Evolutionary conservation across 257 asterid genomes (phyloP).

Genomic region (Solanum habrochaites): DNA sequence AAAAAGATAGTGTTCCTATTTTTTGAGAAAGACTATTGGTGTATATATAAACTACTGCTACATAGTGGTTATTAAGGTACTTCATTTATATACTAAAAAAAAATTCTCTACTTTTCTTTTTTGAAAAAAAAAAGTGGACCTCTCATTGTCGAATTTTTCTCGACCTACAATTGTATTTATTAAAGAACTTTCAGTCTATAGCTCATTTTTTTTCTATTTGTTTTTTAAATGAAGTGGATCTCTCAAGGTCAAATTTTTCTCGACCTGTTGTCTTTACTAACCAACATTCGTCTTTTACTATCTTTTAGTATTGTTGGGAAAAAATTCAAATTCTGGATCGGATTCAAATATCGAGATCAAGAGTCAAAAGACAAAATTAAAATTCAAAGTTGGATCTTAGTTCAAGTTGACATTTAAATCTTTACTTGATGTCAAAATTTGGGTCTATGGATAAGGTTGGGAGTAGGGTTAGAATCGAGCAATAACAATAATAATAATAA

Average conservation of each 20-base stretch:
- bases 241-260: neutral
- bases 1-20: no score
- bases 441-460: neutral
- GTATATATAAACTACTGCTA: no score
- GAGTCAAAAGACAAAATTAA: neutral
- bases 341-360: neutral
- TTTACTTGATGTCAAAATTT: neutral
- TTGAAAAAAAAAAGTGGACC: no score
- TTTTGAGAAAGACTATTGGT: no score
- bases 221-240: neutral
- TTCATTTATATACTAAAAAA: no score
- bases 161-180: no score
- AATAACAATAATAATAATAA: neutral
- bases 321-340: neutral
- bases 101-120: no score
- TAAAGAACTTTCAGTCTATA: no score
- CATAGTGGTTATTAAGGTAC: no score
- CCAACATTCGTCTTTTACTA: neutral
- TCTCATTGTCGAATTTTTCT: no score
- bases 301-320: neutral
- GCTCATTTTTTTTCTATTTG: no score
- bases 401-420: neutral
- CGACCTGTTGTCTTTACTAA: neutral
- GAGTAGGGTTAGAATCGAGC: neutral
- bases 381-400: neutral